A percentile compares a stretch with the other conserved stretches of the same genome.
These are phyloP conservation scores for Pichia sp. DNA, from an alignment of 1,139 yeast species.

Conservation along the genomic window DNA sequence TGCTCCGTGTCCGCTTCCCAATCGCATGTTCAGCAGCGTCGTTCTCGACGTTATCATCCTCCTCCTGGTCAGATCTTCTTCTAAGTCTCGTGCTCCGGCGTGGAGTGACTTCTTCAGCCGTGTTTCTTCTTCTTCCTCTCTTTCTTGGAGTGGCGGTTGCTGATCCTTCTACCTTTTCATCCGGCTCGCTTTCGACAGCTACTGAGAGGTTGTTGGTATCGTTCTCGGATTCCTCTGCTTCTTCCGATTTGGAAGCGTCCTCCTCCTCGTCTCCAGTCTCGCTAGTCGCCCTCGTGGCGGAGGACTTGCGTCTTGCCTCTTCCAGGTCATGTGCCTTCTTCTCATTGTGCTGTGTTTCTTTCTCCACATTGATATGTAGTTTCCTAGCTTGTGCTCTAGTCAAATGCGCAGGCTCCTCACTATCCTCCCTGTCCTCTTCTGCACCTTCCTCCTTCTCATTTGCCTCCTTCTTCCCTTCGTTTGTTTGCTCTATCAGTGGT, in stretches of 20 bases:
- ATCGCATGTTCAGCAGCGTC: slow-evolving; percentile 7
- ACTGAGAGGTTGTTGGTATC: background rate
- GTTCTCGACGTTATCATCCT: slow-evolving; percentile 3
- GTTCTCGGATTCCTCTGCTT: slow-evolving; percentile 6
- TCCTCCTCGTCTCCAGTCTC: background rate
- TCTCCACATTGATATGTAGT: slow-evolving; percentile 11
- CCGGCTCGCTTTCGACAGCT: slow-evolving; percentile 5
- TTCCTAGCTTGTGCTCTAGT: slow-evolving; percentile 18
- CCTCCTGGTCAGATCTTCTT: slow-evolving; percentile 15
- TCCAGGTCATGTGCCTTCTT: slow-evolving; percentile 5
- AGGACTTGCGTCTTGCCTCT: slow-evolving; percentile 6
- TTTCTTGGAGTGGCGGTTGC: slow-evolving; percentile 5
- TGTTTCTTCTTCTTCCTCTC: slow-evolving; percentile 2
- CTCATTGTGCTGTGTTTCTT: slow-evolving; percentile 13
- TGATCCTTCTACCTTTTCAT: slow-evolving; percentile 6
- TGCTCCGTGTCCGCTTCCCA: slow-evolving; percentile 19
- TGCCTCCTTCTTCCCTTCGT: background rate
- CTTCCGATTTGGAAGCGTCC: background rate
- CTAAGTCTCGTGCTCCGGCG: slow-evolving; percentile 16
- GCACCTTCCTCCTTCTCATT: background rate
- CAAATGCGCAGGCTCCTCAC: slow-evolving; percentile 17
- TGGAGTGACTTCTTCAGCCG: slow-evolving; percentile 13
- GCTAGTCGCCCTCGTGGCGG: background rate
- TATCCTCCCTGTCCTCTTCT: slow-evolving; percentile 1
- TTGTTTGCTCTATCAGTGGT: background rate